These are phyloP conservation scores for Aegilops bicornis DNA, from an alignment of 176 grass and related monocot genomes.

Conservation along the genomic window DNA sequence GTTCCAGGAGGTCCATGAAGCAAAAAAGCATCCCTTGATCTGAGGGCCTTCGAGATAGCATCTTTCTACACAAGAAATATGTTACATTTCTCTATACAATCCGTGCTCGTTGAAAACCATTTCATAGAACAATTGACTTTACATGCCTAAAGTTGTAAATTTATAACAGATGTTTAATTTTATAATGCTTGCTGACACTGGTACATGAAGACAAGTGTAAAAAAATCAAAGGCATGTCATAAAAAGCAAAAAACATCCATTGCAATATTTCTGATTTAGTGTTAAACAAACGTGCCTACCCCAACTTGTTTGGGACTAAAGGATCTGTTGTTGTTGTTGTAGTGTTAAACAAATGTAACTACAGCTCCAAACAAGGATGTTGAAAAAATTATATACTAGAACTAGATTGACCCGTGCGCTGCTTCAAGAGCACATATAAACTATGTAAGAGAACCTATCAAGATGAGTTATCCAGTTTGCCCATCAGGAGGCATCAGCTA, in stretches of 20 bases:
- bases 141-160: neutral
- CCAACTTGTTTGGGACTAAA: too few relatives aligned
- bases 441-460: neutral
- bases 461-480: neutral
- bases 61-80: slow-evolving; percentile 62
- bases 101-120: neutral
- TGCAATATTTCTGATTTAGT: neutral
- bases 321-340: too few relatives aligned
- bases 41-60: slow-evolving; percentile 82
- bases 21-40: slow-evolving; percentile 92
- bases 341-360: too few relatives aligned
- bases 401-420: neutral
- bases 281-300: slow-evolving; percentile 5
- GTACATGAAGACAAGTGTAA: neutral
- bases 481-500: neutral
- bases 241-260: neutral
- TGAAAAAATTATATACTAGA: neutral
- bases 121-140: neutral
- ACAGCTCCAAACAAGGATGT: neutral
- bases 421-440: neutral
- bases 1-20: slow-evolving; percentile 99
- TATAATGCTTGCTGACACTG: neutral
- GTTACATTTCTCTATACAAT: slow-evolving; percentile 10
- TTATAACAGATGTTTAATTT: neutral
- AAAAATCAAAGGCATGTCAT: neutral